Base-by-base conservation (phyloP, 768 basidiomycete species). In the Paxillus involutus region DNA sequence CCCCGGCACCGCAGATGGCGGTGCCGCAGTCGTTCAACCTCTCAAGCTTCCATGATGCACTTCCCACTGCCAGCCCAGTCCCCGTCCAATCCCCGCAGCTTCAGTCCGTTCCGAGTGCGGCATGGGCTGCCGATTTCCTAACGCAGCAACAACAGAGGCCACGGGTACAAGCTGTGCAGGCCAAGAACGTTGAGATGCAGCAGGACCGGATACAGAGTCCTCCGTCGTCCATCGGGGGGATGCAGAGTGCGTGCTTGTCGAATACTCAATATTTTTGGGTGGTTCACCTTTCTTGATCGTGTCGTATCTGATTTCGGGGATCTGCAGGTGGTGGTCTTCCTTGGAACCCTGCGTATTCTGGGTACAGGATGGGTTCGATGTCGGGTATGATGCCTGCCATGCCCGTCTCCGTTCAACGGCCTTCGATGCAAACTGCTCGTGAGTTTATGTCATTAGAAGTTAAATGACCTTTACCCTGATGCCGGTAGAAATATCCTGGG, bases 41-140 rank as follows among this genome's bases (percentile, higher is more conserved):
- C 5, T 76, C 81, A 47, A 74, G 76, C n/a, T 47, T 71, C 42
- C 60, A 53, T 21, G 54, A 67, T 43, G 58, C 61, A 19, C 57
- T 68, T 17, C 67, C 67, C 26, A 36, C 7, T 21, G 51, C 12
- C 13, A 33, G 21, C 37, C 43, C 49, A n/a, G 26, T 40, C 32
- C 17, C 61, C 37, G 29, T 51, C n/a, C 63, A 63, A 55, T 39
- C 42, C 53, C 49, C 47, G 41, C 66, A 57, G 50, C 57, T 56
- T 39, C 71, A 62, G 44, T 57, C 49, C 3, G 33, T 24, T 4
- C 30, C 49, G 5, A 46, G 35, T 6, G 52, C 76, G 14, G 69
- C 76, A n/a, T 89, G 88, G 87, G 83, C 86, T 1, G 61, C 78
- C 19, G 86, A 88, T 64, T 89, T 89, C 56, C 46, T 82, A 54